Percentiles rank a stretch among this genome's conserved stretches.
Evolutionary conservation across 345 rosid genomes (phyloP).

Genomic region (Gossypium stocksii): DNA sequence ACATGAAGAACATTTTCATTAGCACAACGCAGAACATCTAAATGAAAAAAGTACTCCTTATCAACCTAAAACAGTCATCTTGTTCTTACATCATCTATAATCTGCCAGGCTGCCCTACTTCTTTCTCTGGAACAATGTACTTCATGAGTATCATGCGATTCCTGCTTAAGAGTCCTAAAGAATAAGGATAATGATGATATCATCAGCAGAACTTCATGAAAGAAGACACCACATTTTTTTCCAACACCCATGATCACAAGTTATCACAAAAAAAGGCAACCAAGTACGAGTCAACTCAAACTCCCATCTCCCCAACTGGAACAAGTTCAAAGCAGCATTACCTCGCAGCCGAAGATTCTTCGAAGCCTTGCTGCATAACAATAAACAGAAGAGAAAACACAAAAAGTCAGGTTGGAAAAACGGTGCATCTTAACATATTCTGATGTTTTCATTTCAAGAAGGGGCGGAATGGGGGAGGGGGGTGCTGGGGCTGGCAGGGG

Average conservation of each 20-base stretch:
- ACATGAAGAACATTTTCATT: conserved; percentile 2
- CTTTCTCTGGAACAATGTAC: conserved; percentile 94
- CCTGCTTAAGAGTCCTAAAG: conserved; percentile 37
- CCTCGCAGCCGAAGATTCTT: conserved; percentile 41
- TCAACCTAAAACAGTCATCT: neutral
- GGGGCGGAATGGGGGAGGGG: too few species aligned
- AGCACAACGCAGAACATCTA: neutral
- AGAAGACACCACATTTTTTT: neutral
- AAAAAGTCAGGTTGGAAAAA: neutral
- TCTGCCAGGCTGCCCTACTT: conserved; percentile 81
- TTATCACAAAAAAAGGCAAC: neutral
- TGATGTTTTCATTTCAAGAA: neutral
- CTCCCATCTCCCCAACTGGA: neutral
- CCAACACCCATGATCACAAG: neutral
- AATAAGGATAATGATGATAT: conserved; percentile 11
- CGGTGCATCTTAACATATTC: neutral
- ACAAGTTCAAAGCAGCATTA: conserved; percentile 18
- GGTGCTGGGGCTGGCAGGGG: too few species aligned
- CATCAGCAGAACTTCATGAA: neutral
- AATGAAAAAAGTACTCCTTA: neutral
- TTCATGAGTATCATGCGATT: conserved; percentile 31
- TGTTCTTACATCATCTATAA: conserved; percentile 63
- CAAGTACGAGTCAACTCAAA: neutral
- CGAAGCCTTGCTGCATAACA: conserved; percentile 25
- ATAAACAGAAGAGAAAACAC: neutral